A percentile compares a stretch with the other conserved stretches of the same genome.
Evolutionary conservation across 1,139 yeast species (phyloP).

Genomic region (Lodderomyces parapsilosis): DNA sequence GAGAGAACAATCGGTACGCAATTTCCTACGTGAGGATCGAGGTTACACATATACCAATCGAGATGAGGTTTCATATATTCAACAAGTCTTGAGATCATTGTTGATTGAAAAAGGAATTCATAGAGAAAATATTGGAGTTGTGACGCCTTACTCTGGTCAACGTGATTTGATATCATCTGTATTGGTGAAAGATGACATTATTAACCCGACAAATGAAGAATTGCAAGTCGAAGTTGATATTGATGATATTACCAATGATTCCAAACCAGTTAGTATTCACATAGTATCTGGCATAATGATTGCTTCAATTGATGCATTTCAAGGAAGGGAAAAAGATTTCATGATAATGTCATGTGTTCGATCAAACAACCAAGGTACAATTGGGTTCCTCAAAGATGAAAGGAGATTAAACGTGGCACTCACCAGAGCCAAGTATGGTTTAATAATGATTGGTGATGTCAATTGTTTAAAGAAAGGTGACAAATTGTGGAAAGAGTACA

Average conservation of each 20-base stretch:
- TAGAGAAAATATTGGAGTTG: constrained; percentile 56
- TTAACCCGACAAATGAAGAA: constrained; percentile 54
- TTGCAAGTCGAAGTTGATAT: constrained; percentile 54
- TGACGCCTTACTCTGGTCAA: constrained; percentile 75
- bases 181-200: constrained; percentile 48
- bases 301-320: constrained; percentile 68
- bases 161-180: constrained; percentile 57
- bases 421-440: constrained; percentile 60
- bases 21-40: constrained; percentile 43
- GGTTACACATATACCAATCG: constrained; percentile 56
- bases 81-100: constrained; percentile 46
- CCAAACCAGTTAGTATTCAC: constrained; percentile 54
- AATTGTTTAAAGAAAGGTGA: constrained; percentile 48
- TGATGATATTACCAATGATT: constrained; percentile 50
- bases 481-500: constrained; percentile 53
- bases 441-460: constrained; percentile 57
- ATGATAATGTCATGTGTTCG: constrained; percentile 62
- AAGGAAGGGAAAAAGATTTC: constrained; percentile 63
- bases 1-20: constrained; percentile 46
- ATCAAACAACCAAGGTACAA: constrained; percentile 47
- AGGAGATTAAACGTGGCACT: constrained; percentile 62
- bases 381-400: constrained; percentile 59
- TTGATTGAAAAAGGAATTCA: constrained; percentile 54
- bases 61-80: constrained; percentile 50
- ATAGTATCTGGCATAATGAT: constrained; percentile 65